Evolutionary conservation across 352 stramenopile species (phyloP), one percentile per base, ranked within the genome.

Genomic region (Phytopythium montanum): DNA sequence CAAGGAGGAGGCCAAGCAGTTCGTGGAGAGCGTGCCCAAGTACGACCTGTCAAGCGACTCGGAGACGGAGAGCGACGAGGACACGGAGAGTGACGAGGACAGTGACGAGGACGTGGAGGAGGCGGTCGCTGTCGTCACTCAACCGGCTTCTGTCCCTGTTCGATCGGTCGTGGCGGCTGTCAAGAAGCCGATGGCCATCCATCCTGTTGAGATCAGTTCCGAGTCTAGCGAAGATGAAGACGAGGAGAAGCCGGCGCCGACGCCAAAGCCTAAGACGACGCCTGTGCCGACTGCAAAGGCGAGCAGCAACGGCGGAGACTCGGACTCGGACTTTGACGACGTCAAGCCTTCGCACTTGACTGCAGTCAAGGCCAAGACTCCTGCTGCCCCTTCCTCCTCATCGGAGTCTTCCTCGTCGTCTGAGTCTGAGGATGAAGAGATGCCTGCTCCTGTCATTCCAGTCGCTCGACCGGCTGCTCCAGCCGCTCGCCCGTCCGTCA

Each of bases 21-120:
- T 87, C 44, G 66, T 87, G 12, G 72, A 88, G 38, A 89, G 77
- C 26, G 68, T 88, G 0, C 81, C 81, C 23, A 69, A 79, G 59
- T 75, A 81, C 49, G 70, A 83, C 2, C 60, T 92, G 46, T 79
- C 79, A 1, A 88, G 77, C 62, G 73, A 78, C 29, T 81, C 75
- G 10, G 71, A 80, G 33, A 77, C 73, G 29, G 66, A 75, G 2
- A 54, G 56, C 54, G 33, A 66, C 50, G 46, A 62, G 2, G 51
- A 56, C 26, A 26, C 25, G 2, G 54, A 61, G 2, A 23, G 19
- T 13, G 50, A 60, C 18, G 39, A 31, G 2, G 50, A 64, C 39
- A 33, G 26, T n/a, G 28, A 59, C 28, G 33, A 56, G 2, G 59
- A 56, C 0, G 39, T 33, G 29, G 39, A 26, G 23, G 10, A 23